These are phyloP conservation scores for Saccharum spontaneum DNA, from an alignment of 176 grass and related monocot species.

Conservation along the genomic window DNA sequence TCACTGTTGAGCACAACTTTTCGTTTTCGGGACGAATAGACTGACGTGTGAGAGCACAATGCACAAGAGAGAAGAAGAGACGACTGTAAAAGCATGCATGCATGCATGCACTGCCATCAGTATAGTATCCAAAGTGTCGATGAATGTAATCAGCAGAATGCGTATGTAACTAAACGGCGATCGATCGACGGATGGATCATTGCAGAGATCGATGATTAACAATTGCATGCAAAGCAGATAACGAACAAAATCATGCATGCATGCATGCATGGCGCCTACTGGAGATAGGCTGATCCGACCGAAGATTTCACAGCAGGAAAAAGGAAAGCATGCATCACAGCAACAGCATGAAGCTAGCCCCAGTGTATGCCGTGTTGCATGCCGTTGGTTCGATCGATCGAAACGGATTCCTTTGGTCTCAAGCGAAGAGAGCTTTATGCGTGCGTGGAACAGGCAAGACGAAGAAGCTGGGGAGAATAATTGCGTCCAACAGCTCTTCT, in stretches of 20 bases:
- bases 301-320: not conserved
- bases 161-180: no score
- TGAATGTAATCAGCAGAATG: not conserved
- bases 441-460: not conserved
- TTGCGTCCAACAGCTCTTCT: constrained; percentile 33
- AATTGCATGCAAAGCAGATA: not conserved
- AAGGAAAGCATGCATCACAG: not conserved
- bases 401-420: constrained; percentile 46
- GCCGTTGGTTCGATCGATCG: not conserved
- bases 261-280: not conserved
- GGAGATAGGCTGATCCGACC: not conserved
- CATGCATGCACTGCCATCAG: not conserved
- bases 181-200: no score
- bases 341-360: not conserved
- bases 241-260: not conserved
- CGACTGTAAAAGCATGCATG: not conserved
- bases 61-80: no score
- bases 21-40: not conserved
- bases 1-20: not conserved
- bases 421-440: constrained; percentile 26
- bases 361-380: not conserved
- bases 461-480: constrained; percentile 49
- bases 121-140: not conserved
- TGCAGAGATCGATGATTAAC: not conserved
- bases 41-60: not conserved